These are phyloP conservation scores for Nepenthes alata DNA, from an alignment of 179 eudicot genomes.

Conservation along the genomic window DNA sequence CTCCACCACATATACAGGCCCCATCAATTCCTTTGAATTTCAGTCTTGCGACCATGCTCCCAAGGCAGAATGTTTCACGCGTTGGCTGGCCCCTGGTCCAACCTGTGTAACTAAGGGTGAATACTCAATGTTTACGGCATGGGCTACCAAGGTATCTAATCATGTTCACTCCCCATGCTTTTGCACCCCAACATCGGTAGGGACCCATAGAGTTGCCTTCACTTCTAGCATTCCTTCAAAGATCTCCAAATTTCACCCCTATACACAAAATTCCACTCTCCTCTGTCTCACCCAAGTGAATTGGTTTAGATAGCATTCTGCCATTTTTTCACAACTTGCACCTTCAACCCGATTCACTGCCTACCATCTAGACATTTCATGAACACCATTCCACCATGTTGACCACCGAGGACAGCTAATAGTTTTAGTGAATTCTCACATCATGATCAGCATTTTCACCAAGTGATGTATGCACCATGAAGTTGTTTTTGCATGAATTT, in stretches of 20 bases:
- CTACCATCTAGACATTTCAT: no score
- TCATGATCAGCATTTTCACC: no score
- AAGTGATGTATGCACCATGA: no score
- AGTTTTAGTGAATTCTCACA: no score
- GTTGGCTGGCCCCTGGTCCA: slow-evolving; percentile 1
- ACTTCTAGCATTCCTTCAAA: slow-evolving; percentile 4
- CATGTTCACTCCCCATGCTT: background rate
- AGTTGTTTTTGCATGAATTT: no score
- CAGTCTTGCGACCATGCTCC: slow-evolving; percentile 4
- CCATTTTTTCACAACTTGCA: background rate
- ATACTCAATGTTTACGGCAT: slow-evolving; percentile 3
- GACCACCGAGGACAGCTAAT: no score
- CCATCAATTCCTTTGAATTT: background rate
- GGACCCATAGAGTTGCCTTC: background rate
- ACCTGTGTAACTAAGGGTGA: slow-evolving; percentile 7
- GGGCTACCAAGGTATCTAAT: slow-evolving; percentile 7
- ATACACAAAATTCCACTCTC: slow-evolving; percentile 13
- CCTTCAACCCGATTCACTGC: no score
- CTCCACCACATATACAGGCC: background rate
- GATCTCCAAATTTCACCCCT: slow-evolving; percentile 10
- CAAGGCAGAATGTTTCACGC: slow-evolving; percentile 5
- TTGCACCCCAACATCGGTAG: no score
- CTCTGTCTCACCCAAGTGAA: slow-evolving; percentile 9
- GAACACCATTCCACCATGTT: no score
- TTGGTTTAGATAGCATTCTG: slow-evolving; percentile 8